These are phyloP conservation scores for Tuber indicum DNA, from an alignment of 495 filamentous ascomycete species.

Conservation along the genomic window DNA sequence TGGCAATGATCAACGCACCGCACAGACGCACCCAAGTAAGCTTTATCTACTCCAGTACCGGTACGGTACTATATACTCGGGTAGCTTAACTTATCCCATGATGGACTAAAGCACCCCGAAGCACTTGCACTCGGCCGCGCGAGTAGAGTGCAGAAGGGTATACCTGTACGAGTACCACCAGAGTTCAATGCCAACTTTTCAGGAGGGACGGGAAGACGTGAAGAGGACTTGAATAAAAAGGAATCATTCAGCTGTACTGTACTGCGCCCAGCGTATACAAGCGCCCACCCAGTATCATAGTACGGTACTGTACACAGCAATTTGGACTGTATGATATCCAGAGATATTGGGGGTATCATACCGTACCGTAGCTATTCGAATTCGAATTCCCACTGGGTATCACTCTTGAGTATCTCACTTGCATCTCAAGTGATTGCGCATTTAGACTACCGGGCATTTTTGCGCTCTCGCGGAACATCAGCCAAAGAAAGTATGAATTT, in stretches of 20 bases:
- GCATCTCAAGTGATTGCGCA: slow-evolving; percentile 14
- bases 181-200: not conserved
- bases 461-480: slow-evolving; percentile 3
- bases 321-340: not conserved
- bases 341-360: slow-evolving; percentile 4
- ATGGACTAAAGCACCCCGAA: not conserved
- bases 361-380: slow-evolving; percentile 14
- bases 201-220: not conserved
- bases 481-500: not conserved
- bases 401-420: slow-evolving; percentile 15
- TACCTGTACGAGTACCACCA: not conserved
- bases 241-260: not conserved
- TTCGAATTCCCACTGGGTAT: slow-evolving; percentile 10
- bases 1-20: not conserved
- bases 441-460: not conserved
- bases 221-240: not conserved
- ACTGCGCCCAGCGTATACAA: not conserved
- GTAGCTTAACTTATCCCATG: not conserved
- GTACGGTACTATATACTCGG: too few relatives aligned
- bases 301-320: not conserved
- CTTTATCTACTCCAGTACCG: not conserved
- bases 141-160: not conserved
- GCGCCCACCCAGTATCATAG: not conserved
- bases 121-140: not conserved
- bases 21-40: not conserved